Base-by-base conservation (phyloP, 2,329 filamentous ascomycete genomes). In the Trichoderma breve region DNA sequence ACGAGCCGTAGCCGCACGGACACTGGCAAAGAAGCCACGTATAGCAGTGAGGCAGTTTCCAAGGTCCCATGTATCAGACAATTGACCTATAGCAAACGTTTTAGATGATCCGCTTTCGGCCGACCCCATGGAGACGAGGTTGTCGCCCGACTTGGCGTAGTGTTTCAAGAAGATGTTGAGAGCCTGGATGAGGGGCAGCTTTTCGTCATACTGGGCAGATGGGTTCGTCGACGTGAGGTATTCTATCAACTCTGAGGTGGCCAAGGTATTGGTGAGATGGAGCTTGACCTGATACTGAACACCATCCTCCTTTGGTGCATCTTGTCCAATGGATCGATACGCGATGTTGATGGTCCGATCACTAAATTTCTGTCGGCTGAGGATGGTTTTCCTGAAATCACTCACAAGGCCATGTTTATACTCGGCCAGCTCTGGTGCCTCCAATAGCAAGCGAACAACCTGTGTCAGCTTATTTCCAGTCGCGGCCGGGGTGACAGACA, bases 301-400 rank as follows among this genome's bases (percentile, higher is more conserved):
- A 8, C 76, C 76, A 1, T 66, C 55, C 1, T 62, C 63, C 2
- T 47, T 36, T 4, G 81, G 75, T 3, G 78, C 76, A 14, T 80
- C 77, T 64, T 81, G 77, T 3, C 72, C 73, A 60, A 82, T 80
- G 2, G 69, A 36, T 2, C 77, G 77, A 72, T 82, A 82, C 2
- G 18, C 32, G 6, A 77, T 28, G 12, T 60, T 18, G 28, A 76
- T 47, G 15, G 61, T 64, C 26, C 51, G 39, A 7, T 73, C 65
- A 9, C 74, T 66, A 12, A 82, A 67, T 28, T 75, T 72, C 12
- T 51, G 70, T 2, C 74, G 76, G 6, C 80, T 75, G 34, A 83
- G 74, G 1, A 83, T 70, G 0, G 76, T 81, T 1, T 78, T 77
- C 71, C 73, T 77, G 74, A 81, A 82, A 69, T 82, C 81, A 2